Base-by-base conservation (phyloP, 1,139 yeast species). In the Schizosaccharomyces versatilis region DNA sequence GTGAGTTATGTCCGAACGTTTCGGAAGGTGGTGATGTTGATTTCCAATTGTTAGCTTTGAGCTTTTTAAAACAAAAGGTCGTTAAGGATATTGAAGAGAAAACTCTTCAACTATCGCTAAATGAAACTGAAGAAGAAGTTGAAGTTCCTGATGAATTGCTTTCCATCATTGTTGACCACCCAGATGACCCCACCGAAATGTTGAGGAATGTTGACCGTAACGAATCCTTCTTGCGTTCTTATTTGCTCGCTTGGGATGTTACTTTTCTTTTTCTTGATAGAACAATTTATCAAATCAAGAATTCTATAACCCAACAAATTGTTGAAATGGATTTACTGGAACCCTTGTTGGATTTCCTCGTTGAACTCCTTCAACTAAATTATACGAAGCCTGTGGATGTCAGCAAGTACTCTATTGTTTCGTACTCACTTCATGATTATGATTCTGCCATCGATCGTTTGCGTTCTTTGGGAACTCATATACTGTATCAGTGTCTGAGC, bases 201-300 rank as follows among this genome's bases (percentile, higher is more conserved):
- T 1, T 42, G 19, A 14, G 48, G n/a, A 19, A 42, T 15, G 9
- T 42, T 6, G 48, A 42, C n/a, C 14, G 7, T 17, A 52, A 51
- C 8, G 55, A 39, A 5, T 53, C 54, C 12, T 54, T 53, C n/a
- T 56, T 58, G 55, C 54, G 63, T 53, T 52, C 68, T 47, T 83
- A 76, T 62, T 63, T 84, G 51, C 79, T 85, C 79, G 70, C 79
- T 51, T 86, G 95, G 94, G 69, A 69, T 56, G 67, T 84, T 56
- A 66, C 83, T 0, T 73, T 83, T 60, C 70, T 69, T 38, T 79
- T 79, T 64, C 83, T 86, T 63, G 74, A 76, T 55, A 78, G 79
- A 57, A 75, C 83, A 6, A 78, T 93, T 7, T 64, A 47, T 12
- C 48, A 55, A 8, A 54, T 55, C 41, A 51, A 54, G 42, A 39